Percentiles rank a stretch among this genome's conserved stretches.
Evolutionary conservation across 2,329 filamentous ascomycete genomes (phyloP).

Genomic region (Arthrobotrys conoides): DNA sequence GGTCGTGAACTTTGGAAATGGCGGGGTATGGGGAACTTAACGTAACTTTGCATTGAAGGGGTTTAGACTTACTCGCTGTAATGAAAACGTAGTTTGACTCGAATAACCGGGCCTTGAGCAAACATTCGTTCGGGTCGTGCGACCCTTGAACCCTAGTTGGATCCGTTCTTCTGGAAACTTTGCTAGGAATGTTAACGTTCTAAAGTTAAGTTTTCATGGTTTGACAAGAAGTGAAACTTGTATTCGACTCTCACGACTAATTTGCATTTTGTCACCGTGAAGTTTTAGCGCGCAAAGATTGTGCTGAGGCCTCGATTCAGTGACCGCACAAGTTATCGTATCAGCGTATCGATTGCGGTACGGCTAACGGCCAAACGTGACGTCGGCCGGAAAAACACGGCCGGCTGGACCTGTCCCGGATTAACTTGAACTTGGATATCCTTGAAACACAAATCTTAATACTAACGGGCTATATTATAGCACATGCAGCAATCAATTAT

Average conservation of each 20-base stretch:
- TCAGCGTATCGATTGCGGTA: conserved; percentile 31
- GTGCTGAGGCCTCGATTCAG: not conserved
- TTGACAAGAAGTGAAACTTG: not conserved
- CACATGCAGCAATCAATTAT: not conserved
- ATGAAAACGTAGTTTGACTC: not conserved
- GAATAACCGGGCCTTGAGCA: not conserved
- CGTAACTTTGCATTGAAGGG: too few species aligned
- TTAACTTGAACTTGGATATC: conserved; percentile 41
- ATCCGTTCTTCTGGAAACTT: not conserved
- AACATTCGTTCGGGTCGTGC: conserved; percentile 15
- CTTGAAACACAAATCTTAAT: conserved; percentile 42
- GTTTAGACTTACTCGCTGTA: not conserved
- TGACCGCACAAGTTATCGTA: not conserved
- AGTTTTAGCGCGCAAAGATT: not conserved
- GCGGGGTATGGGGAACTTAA: conserved; percentile 32
- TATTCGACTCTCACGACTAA: not conserved
- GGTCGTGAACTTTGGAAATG: conserved; percentile 21
- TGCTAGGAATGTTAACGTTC: not conserved
- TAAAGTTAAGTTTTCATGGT: not conserved
- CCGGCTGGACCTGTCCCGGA: conserved; percentile 29
- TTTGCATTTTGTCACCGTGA: not conserved
- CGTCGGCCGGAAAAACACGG: conserved; percentile 36
- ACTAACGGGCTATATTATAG: conserved; percentile 32
- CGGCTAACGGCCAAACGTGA: conserved; percentile 17
- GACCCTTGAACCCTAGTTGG: conserved; percentile 18